Percentiles rank a stretch among this genome's conserved stretches.
Conservation (phyloP, 2,329 filamentous ascomycete genomes). For the Monilinia vaccinii-corymbosi region DNA sequence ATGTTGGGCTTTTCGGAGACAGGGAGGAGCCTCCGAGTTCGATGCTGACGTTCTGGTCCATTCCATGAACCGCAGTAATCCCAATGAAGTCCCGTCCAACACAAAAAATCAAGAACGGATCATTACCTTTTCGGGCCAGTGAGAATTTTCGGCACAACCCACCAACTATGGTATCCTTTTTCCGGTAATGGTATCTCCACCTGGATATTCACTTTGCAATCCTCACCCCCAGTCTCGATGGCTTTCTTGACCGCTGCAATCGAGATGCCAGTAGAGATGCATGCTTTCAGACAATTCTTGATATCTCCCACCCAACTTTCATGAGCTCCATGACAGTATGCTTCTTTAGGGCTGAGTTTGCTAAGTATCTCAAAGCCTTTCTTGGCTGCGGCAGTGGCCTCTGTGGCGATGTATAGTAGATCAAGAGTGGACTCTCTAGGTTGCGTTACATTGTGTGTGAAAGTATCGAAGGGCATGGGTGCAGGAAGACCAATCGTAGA, state of each 20-base stretch:
- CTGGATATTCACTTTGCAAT: conserved; percentile 31
- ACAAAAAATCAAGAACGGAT: neutral
- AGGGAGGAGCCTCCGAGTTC: neutral
- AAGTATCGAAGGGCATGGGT: conserved; percentile 45
- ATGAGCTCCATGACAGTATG: conserved; percentile 48
- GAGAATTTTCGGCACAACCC: conserved; percentile 45
- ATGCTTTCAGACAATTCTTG: conserved; percentile 56
- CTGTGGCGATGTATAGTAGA: conserved; percentile 29
- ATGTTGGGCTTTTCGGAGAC: neutral
- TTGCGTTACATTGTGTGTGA: conserved; percentile 36
- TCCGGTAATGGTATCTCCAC: conserved; percentile 44
- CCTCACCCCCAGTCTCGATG: conserved; percentile 32
- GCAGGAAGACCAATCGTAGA: conserved; percentile 49
- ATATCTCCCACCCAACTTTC: conserved; percentile 52
- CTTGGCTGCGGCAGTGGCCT: conserved; percentile 33
- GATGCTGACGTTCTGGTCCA: neutral
- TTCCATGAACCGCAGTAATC: neutral
- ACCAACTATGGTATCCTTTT: conserved; percentile 54
- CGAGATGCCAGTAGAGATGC: conserved; percentile 59
- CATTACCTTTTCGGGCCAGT: neutral
- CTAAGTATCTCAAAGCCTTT: conserved; percentile 48
- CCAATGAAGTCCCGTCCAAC: neutral
- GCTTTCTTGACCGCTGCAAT: conserved; percentile 51
- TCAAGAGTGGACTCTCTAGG: conserved; percentile 30
- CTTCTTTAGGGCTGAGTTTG: conserved; percentile 41